Conservation (phyloP, 179 eudicot species). For the Drosera spatulata region DNA sequence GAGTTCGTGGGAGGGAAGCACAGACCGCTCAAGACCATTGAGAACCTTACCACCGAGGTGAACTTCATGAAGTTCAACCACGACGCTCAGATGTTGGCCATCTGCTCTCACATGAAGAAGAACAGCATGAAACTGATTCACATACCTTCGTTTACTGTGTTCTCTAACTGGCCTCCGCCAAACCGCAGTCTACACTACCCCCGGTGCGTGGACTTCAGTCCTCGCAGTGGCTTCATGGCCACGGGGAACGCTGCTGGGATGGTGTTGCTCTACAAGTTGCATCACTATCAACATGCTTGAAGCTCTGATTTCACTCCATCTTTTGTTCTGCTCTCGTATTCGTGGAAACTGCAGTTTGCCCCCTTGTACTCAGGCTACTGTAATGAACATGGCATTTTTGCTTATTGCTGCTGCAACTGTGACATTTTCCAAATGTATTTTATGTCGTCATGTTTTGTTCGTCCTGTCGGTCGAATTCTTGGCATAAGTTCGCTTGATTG, state of each 20-base stretch:
- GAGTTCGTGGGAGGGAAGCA: constrained; percentile 74
- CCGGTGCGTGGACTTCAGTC: constrained; percentile 74
- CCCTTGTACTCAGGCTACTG: no score
- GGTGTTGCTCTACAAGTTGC: constrained; percentile 73
- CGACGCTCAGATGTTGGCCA: constrained; percentile 30
- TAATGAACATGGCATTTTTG: no score
- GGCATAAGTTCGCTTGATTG: no score
- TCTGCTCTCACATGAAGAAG: constrained; percentile 64
- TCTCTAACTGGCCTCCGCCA: constrained; percentile 82
- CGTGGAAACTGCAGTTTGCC: no score
- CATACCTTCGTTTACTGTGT: constrained; percentile 57
- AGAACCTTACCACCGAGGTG: constrained; percentile 48
- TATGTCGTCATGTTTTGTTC: no score
- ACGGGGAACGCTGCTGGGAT: constrained; percentile 71
- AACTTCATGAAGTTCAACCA: constrained; percentile 31
- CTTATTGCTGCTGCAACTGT: no score
- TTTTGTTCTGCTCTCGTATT: no score
- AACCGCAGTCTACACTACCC: constrained; percentile 34
- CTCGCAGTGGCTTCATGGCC: constrained; percentile 91
- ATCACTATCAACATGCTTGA: constrained; percentile 52
- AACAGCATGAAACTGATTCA: constrained; percentile 60
- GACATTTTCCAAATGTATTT: no score
- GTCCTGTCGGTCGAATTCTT: no score
- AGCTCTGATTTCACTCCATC: no score
- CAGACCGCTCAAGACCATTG: constrained; percentile 61